phyloP scores from a whole-genome alignment of 768 basidiomycete species.

The Tylopilus cervinicoccineus region DNA sequence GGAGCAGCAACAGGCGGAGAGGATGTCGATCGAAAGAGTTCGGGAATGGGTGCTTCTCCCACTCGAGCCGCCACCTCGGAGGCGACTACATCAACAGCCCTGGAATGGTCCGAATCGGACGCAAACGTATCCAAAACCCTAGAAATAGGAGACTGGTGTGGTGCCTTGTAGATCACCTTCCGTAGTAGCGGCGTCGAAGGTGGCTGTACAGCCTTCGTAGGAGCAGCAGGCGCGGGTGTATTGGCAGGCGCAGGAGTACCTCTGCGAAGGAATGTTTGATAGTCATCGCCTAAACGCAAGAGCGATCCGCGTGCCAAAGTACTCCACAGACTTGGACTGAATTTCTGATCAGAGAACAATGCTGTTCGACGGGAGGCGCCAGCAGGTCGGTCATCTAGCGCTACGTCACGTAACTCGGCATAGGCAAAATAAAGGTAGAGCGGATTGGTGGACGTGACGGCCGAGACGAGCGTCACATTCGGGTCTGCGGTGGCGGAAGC shows the following conservation, averaged over 20 bases:
- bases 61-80: slow-evolving; percentile 27
- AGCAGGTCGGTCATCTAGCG: slow-evolving; percentile 39
- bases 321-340: slow-evolving; percentile 60
- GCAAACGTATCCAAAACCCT: slow-evolving; percentile 55
- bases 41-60: slow-evolving; percentile 38
- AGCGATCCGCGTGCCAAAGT: slow-evolving; percentile 56
- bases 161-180: slow-evolving; percentile 38
- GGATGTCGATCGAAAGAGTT: slow-evolving; percentile 45
- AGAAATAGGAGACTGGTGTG: slow-evolving; percentile 46
- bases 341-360: slow-evolving; percentile 68
- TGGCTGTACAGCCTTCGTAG: slow-evolving; percentile 28
- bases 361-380: slow-evolving; percentile 46
- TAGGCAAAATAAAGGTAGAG: slow-evolving; percentile 65
- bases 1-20: slow-evolving; percentile 11
- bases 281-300: slow-evolving; percentile 61
- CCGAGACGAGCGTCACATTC: slow-evolving; percentile 56
- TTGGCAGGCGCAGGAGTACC: slow-evolving; percentile 37
- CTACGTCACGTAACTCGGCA: slow-evolving; percentile 52
- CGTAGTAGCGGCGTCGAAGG: slow-evolving; percentile 36
- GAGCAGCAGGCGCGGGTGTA: slow-evolving; percentile 21
- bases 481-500: slow-evolving; percentile 46
- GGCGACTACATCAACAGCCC: slow-evolving; percentile 46
- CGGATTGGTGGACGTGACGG: slow-evolving; percentile 49
- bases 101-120: slow-evolving; percentile 53
- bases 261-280: slow-evolving; percentile 58